Evolutionary conservation across 164 flowering plant species (phyloP).

Genomic region (Aristolochia fimbriata): DNA sequence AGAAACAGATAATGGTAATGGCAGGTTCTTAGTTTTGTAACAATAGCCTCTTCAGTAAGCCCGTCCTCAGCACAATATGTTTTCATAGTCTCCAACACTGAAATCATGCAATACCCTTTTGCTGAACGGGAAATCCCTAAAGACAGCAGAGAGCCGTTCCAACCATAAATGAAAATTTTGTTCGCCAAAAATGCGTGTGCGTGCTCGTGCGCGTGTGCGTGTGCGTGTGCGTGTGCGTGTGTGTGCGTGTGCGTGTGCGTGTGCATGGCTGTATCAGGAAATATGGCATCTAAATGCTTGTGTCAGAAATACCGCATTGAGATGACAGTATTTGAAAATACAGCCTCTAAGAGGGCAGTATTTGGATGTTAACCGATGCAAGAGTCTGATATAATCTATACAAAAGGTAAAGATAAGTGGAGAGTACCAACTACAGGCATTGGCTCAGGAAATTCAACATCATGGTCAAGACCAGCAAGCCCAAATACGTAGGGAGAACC

Average conservation of each 20-base stretch:
- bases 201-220: too few species aligned
- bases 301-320: not conserved
- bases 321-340: too few species aligned
- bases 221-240: too few species aligned
- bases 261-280: too few species aligned
- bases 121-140: slow-evolving; percentile 92
- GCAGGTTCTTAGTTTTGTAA: slow-evolving; percentile 88
- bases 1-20: slow-evolving; percentile 76
- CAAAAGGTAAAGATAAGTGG: not conserved
- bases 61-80: slow-evolving; percentile 85
- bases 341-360: too few species aligned
- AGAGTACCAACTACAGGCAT: slow-evolving; percentile 93
- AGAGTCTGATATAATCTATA: too few species aligned
- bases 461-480: slow-evolving; percentile 80
- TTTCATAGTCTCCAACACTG: slow-evolving; percentile 86
- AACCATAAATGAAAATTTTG: not conserved
- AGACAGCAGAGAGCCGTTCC: slow-evolving; percentile 6
- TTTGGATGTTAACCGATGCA: too few species aligned
- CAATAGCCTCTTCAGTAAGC: slow-evolving; percentile 92
- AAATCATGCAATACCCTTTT: slow-evolving; percentile 71
- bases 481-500: slow-evolving; percentile 99
- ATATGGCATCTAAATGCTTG: too few species aligned
- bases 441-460: slow-evolving; percentile 97
- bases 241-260: too few species aligned
- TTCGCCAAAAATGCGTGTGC: too few species aligned